phyloP scores from a whole-genome alignment of 2,329 filamentous ascomycete species.

The Pleomassaria siparia region DNA sequence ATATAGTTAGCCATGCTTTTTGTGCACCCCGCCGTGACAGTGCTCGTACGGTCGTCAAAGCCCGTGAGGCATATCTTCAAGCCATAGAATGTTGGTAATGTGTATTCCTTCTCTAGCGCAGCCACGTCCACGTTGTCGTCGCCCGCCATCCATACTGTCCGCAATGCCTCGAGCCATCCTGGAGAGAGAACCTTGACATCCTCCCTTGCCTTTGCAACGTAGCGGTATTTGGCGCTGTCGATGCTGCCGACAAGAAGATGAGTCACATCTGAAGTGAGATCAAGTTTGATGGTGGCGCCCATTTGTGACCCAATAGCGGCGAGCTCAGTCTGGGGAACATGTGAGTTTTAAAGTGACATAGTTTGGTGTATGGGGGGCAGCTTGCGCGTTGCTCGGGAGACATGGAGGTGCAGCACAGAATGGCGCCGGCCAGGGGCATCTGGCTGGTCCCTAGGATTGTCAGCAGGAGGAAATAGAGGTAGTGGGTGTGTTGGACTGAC shows the following conservation, averaged over 20 bases:
- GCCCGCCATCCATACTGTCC: conserved; percentile 77
- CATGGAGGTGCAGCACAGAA: conserved; percentile 87
- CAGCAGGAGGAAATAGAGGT: neutral
- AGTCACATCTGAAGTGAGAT: conserved; percentile 93
- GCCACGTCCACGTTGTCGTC: conserved; percentile 72
- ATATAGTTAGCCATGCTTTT: conserved; percentile 32
- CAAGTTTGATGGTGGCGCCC: conserved; percentile 83
- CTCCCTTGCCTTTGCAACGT: conserved; percentile 84
- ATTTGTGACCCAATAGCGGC: conserved; percentile 71
- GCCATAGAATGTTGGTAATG: conserved; percentile 63
- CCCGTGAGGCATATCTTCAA: conserved; percentile 70
- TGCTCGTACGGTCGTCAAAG: conserved; percentile 61
- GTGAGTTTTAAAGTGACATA: conserved; percentile 9
- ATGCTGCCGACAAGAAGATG: conserved; percentile 90
- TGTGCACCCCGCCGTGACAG: neutral
- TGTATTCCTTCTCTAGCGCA: conserved; percentile 67
- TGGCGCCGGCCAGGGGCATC: conserved; percentile 57
- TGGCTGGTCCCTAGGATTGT: conserved; percentile 30
- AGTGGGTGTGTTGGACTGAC: neutral
- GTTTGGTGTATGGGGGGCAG: conserved; percentile 7
- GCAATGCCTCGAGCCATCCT: conserved; percentile 82
- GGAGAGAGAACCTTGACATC: conserved; percentile 82
- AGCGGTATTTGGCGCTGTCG: conserved; percentile 90
- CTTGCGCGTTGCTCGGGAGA: conserved; percentile 73
- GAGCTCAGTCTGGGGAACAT: conserved; percentile 52